Evolutionary conservation across 805 yeast genomes (phyloP), one percentile per base, ranked within the genome.

Genomic region (Suhomyces sp.): DNA sequence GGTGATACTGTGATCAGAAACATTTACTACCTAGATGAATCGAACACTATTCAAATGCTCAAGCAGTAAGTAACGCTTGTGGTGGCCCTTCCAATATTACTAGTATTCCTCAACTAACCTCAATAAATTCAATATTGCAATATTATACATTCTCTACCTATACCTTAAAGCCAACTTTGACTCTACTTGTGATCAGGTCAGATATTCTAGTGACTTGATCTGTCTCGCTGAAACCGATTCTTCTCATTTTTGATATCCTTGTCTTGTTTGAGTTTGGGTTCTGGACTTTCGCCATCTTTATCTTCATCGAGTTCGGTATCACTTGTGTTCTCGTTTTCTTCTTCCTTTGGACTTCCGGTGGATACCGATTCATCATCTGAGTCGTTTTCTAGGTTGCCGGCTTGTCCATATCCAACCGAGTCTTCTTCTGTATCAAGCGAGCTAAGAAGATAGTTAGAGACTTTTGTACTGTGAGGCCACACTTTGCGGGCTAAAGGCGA

Each of bases 381-480:
- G 19, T 22, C 46, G 1, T n/a, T 12, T 12, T 15, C 41, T 9
- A 17, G 5, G 6, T 12, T 23, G 9, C 10, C 48, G 5, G 15
- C 8, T 17, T 13, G 8, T 5, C 38, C 40, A 31, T 33, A 31
- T 8, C 35, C 46, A 6, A 48, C 52, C 44, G 48, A 44, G 17
- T 55, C 55, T 4, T 57, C 58, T 23, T 53, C 59, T n/a, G 49
- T 47, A 44, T 57, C 56, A 24, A 48, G 49, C 19, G 54, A 51
- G 29, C 49, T 50, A 41, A 44, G 42, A 27, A 19, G 17, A 19
- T 47, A 47, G 40, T 46, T 45, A 15, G 50, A 44, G 6, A n/a
- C n/a, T 36, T 24, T 50, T 8, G 15, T 6, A 4, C 24, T 33
- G 44, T 38, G 53, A 5, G 24, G 24, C 42, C 22, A 17, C 13